Base-by-base conservation (phyloP, 1,284 basidiomycete species). In the Cutaneotrichosporon sp. region DNA sequence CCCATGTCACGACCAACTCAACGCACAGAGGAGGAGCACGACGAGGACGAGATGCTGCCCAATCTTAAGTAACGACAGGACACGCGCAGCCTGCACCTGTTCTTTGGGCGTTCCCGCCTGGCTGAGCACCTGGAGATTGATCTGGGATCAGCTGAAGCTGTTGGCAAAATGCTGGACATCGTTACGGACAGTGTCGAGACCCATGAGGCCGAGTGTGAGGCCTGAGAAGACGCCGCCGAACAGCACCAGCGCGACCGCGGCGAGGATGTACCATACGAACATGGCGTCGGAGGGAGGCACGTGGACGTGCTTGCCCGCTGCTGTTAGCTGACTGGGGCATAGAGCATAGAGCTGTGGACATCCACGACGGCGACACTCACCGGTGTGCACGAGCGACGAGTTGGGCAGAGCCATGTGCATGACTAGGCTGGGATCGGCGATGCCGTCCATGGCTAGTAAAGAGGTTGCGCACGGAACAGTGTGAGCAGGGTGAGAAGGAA, bases 161-260 rank as follows among this genome's bases (percentile, higher is more conserved):
- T 27, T 5, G 5, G 32, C 8, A 29, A 26, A 27, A 11, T 2
- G 8, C 19, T 11, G 12, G 11, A 32, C 17, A n/a, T 5, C 7
- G 29, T 6, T 3, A 62, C 62, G 37, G 43, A 69, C 74, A 54
- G 67, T 68, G 54, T 77, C 76, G 26, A 77, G 65, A 20, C 77
- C 77, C 78, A 79, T 79, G 35, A 80, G 61, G 5, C 77, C 78
- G 6, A 80, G 70, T 2, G 78, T 79, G 38, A 80, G 67, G 5
- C 79, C 79, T 0, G 76, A 75, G 63, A 79, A 79, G 24, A 79
- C 64, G 11, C 78, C 79, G 4, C 77, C 76, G 10, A 69, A 59
- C 7, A 71, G 37, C 2, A 72, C 68, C 16, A 72, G 54, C 3
- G 55, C 44, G 25, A 66, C 37, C 1, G 52, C 50, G 5, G 57